Evolutionary conservation across 257 asterid species (phyloP).

Genomic region (Linderniella brevidens): DNA sequence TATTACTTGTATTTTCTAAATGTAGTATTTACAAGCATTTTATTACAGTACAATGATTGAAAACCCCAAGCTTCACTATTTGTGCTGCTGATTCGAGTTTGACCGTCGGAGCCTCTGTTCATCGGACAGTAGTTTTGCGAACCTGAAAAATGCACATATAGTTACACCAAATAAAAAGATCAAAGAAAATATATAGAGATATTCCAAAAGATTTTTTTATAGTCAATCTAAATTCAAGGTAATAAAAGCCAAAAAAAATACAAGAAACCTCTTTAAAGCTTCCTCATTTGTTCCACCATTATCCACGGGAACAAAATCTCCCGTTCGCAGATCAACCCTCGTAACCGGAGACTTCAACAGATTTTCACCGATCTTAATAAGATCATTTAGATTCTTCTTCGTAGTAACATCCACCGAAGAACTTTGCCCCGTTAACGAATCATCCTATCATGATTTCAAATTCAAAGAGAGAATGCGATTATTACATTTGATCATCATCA

Average conservation of each 20-base stretch:
- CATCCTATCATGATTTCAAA: neutral
- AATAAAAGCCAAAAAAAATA: too few relatives aligned
- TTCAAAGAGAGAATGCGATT: neutral
- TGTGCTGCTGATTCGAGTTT: neutral
- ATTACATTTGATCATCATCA: neutral
- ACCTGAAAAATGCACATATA: neutral
- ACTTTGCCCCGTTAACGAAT: neutral
- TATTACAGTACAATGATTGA: too few relatives aligned
- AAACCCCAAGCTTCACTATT: too few relatives aligned
- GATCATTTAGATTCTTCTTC: neutral
- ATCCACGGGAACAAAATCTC: neutral
- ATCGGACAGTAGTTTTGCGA: conserved; percentile 2
- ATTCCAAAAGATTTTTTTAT: too few relatives aligned
- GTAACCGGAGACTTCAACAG: neutral
- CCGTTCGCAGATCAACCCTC: neutral
- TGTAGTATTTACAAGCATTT: too few relatives aligned
- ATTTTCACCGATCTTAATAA: neutral
- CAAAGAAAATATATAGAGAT: neutral
- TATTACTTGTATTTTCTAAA: too few relatives aligned
- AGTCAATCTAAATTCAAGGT: too few relatives aligned
- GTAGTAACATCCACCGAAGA: neutral
- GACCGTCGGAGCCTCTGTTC: neutral
- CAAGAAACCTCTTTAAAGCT: neutral
- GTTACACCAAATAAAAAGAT: neutral
- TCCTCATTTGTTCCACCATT: neutral